A percentile compares a stretch with the other conserved stretches of the same genome.
Conservation (phyloP, 441 rosid species). For the Populus hybrid region DNA sequence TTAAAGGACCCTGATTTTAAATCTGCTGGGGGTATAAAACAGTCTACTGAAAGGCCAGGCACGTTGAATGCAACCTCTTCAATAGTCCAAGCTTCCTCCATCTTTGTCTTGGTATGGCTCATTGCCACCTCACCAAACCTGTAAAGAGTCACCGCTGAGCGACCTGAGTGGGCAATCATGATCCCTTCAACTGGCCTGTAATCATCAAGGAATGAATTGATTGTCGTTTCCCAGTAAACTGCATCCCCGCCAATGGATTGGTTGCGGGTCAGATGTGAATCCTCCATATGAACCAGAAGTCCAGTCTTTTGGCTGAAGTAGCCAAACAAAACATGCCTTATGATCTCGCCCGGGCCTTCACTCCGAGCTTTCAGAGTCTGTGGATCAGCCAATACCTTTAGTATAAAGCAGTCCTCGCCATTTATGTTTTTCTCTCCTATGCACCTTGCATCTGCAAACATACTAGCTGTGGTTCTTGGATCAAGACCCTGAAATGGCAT, state of each 20-base stretch:
- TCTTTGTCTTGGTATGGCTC: constrained; percentile 89
- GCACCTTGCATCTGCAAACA: constrained; percentile 79
- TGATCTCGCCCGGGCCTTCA: constrained; percentile 90
- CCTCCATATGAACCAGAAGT: constrained; percentile 79
- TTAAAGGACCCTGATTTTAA: constrained; percentile 48
- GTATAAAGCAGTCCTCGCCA: constrained; percentile 90
- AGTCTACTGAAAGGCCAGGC: constrained; percentile 79
- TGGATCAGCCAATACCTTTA: constrained; percentile 74
- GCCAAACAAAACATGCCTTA: constrained; percentile 84
- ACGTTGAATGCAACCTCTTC: constrained; percentile 94
- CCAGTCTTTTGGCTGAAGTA: constrained; percentile 95
- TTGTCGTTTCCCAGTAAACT: constrained; percentile 90
- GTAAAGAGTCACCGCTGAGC: constrained; percentile 72
- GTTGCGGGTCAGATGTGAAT: constrained; percentile 82
- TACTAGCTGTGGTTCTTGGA: constrained; percentile 74
- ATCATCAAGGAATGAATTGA: constrained; percentile 70
- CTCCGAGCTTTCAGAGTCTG: constrained; percentile 71
- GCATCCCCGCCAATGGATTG: constrained; percentile 83
- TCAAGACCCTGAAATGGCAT: constrained; percentile 77
- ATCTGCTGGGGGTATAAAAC: constrained; percentile 89
- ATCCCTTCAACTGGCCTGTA: constrained; percentile 84
- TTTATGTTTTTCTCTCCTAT: constrained; percentile 76
- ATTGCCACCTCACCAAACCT: constrained; percentile 83
- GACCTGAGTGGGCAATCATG: constrained; percentile 93
- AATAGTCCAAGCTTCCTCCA: constrained; percentile 91